phyloP scores from a whole-genome alignment of 2,329 filamentous ascomycete species.

The Esteya vermicola region DNA sequence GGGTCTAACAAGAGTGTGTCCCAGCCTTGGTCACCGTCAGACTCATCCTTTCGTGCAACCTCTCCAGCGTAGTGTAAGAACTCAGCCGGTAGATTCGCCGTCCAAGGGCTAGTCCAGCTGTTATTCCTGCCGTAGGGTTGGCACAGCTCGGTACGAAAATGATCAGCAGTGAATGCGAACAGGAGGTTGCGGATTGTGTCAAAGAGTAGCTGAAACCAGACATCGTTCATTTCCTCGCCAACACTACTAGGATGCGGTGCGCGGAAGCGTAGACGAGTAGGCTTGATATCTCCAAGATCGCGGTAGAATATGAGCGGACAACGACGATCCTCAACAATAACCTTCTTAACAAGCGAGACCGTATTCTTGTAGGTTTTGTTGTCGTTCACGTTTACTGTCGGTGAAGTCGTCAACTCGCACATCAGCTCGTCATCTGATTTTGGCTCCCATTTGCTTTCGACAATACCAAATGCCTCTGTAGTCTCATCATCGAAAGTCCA shows the following conservation, averaged over 20 bases:
- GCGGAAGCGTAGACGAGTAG: slow-evolving; percentile 11
- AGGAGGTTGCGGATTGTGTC: slow-evolving; percentile 14
- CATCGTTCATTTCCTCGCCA: slow-evolving; percentile 8
- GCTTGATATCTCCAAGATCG: slow-evolving; percentile 9
- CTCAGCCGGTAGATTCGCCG: slow-evolving; percentile 12
- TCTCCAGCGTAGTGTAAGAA: slow-evolving; percentile 20
- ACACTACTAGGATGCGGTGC: slow-evolving; percentile 9
- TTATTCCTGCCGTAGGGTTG: not conserved
- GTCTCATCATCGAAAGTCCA: not conserved
- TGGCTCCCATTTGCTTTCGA: slow-evolving; percentile 9
- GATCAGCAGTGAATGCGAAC: slow-evolving; percentile 12
- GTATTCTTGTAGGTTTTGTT: too few relatives aligned
- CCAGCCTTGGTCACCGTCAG: slow-evolving; percentile 20
- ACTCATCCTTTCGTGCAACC: slow-evolving; percentile 21
- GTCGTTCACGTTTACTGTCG: not conserved
- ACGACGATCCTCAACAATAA: too few relatives aligned
- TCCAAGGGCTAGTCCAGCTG: too few relatives aligned
- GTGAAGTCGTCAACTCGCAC: not conserved
- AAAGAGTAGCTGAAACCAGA: slow-evolving; percentile 16
- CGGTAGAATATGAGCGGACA: not conserved
- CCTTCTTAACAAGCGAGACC: too few relatives aligned
- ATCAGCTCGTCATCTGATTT: not conserved
- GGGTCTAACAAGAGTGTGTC: slow-evolving; percentile 17
- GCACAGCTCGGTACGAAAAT: slow-evolving; percentile 13
- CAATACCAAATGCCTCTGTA: slow-evolving; percentile 3